Evolutionary conservation across 1,139 yeast species (phyloP).

Genomic region (Geotrichum histeridarum): DNA sequence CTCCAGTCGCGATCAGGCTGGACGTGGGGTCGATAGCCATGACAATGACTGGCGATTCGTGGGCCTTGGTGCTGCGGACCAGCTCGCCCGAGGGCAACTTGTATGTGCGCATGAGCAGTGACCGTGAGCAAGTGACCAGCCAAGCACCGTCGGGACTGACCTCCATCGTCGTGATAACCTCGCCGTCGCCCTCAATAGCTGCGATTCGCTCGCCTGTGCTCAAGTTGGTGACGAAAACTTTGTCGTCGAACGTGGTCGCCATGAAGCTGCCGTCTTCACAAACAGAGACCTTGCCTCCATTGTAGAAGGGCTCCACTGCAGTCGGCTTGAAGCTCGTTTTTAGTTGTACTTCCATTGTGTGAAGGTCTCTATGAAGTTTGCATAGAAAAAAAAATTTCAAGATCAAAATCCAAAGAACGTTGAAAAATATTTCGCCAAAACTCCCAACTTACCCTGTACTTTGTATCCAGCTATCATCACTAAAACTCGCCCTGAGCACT

Average conservation of each 20-base stretch:
- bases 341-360: conserved; percentile 21
- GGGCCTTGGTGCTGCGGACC: conserved; percentile 42
- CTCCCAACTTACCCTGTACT: conserved; percentile 11
- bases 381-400: conserved; percentile 5
- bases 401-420: neutral
- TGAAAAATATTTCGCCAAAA: neutral
- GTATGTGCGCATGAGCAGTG: conserved; percentile 73
- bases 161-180: conserved; percentile 65
- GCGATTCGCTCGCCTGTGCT: conserved; percentile 54
- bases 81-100: conserved; percentile 37
- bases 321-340: conserved; percentile 43
- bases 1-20: conserved; percentile 85
- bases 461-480: neutral
- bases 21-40: conserved; percentile 75
- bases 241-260: conserved; percentile 78
- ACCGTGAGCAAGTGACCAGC: conserved; percentile 72
- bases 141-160: conserved; percentile 70
- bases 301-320: conserved; percentile 68
- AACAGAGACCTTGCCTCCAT: conserved; percentile 77
- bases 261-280: conserved; percentile 60
- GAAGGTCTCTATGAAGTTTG: neutral
- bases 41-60: conserved; percentile 75
- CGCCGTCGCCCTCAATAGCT: conserved; percentile 80
- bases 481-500: conserved; percentile 25
- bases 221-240: conserved; percentile 64